Base-by-base conservation (phyloP, 805 yeast genomes). In the Cyberlindnera saturnus region DNA sequence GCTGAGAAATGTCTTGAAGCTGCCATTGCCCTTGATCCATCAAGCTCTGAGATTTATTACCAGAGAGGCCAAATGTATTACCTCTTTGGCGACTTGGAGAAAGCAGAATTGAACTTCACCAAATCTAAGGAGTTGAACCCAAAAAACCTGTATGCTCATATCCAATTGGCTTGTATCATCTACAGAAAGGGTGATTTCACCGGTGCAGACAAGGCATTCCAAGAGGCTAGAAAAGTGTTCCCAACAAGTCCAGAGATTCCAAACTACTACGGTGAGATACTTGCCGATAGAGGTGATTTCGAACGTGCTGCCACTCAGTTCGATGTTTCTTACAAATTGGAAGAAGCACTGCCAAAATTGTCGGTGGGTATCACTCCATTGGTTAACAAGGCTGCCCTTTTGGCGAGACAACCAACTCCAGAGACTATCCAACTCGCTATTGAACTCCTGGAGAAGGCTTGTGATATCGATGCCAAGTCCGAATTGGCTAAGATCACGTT, bases 31-130 rank as follows among this genome's bases (percentile, higher is more conserved):
- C 60, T 84, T 48, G 82, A 86, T 59, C 79, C 91, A 39, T 67
- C 76, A 19, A 78, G 81, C 57, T 81, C 93, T 30, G 96, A 93
- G 60, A 77, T 84, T 52, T 86, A 82, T 71, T 93, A 93, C 73
- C 99, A 93, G 69, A 81, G 84, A 63, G 99, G 95, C 54, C 99
- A 93, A 76, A 74, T 90, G 61, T 78, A 75, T 64, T 91, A 90
- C 69, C 70, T 93, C 57, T 79, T 86, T 49, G 82, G 82, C 49
- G 86, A 87, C 48, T 78, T 85, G 58, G 68, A 66, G 32, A 72
- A 79, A 50, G 97, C 99, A 32, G 75, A 80, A 57, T 68, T 63
- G 34, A 80, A 86, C 67, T 93, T 89, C 61, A 75, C 74, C 55
- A 82, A 81, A 65, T 84, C 96, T 37, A 81, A 82, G 60, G 78